These are phyloP conservation scores for Trichoderma reesei DNA, from an alignment of 495 filamentous ascomycete species.

Conservation along the genomic window DNA sequence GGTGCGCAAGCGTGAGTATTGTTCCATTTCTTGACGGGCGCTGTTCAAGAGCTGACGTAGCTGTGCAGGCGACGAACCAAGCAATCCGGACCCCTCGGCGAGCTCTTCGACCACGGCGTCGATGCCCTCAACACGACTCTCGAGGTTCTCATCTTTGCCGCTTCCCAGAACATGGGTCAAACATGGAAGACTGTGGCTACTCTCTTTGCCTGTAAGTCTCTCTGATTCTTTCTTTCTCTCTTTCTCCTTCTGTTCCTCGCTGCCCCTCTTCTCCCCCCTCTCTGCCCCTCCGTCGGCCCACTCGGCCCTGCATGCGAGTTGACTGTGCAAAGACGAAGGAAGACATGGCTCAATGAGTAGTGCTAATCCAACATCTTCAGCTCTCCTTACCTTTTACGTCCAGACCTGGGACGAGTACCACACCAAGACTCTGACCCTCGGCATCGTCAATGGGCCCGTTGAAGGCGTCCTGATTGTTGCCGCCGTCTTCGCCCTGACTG, in stretches of 20 bases:
- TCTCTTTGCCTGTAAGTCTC: slow-evolving; percentile 65
- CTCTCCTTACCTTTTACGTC: slow-evolving; percentile 85
- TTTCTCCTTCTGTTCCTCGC: no score
- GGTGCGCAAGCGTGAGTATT: slow-evolving; percentile 74
- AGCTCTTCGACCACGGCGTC: slow-evolving; percentile 96
- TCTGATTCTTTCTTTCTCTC: not conserved
- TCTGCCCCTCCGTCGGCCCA: not conserved
- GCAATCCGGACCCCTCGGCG: slow-evolving; percentile 88
- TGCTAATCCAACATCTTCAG: slow-evolving; percentile 26
- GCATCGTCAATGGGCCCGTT: slow-evolving; percentile 87
- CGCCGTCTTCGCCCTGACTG: slow-evolving; percentile 75
- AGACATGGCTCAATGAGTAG: not conserved
- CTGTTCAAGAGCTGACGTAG: not conserved
- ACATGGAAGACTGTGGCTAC: slow-evolving; percentile 79
- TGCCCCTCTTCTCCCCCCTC: not conserved
- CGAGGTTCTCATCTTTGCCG: slow-evolving; percentile 84
- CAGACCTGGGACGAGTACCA: slow-evolving; percentile 99
- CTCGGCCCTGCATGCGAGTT: not conserved
- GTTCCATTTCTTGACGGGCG: not conserved
- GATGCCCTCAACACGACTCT: slow-evolving; percentile 94
- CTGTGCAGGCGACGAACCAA: slow-evolving; percentile 64
- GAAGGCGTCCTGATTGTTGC: slow-evolving; percentile 86
- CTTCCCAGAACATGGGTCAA: slow-evolving; percentile 85
- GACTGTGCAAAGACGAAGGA: not conserved
- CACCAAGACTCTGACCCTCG: slow-evolving; percentile 87